Conservation (phyloP, 805 yeast species). For the Groenewaldozyma tartarivorans region DNA sequence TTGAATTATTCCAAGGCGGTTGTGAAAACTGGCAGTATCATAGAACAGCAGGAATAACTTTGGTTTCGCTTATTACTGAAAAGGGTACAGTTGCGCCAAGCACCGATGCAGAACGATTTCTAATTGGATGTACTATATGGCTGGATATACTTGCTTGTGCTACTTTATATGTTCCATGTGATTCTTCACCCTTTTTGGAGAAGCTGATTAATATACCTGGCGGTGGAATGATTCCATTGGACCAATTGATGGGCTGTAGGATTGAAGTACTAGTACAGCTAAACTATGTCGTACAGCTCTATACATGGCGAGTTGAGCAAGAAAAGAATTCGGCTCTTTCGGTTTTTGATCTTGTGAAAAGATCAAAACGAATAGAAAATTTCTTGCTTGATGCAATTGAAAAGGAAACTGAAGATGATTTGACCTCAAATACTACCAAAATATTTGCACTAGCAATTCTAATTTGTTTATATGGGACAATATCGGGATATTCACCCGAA, state of each 20-base stretch:
- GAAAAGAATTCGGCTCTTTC: background rate
- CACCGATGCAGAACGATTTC: slow-evolving; percentile 5
- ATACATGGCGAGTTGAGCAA: background rate
- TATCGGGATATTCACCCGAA: slow-evolving; percentile 8
- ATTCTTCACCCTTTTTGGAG: slow-evolving; percentile 1
- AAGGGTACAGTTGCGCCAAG: too few relatives aligned
- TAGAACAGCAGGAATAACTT: too few relatives aligned
- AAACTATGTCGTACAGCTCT: slow-evolving; percentile 6
- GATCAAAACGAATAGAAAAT: too few relatives aligned
- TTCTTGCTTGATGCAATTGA: background rate
- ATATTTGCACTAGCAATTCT: slow-evolving; percentile 8
- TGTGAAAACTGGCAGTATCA: background rate
- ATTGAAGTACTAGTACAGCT: slow-evolving; percentile 5
- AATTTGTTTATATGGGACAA: slow-evolving; percentile 6
- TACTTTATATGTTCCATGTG: slow-evolving; percentile 3
- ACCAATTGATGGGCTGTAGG: slow-evolving; percentile 8
- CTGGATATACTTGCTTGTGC: slow-evolving; percentile 7
- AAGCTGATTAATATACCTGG: background rate
- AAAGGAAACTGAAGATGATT: background rate
- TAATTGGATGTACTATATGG: slow-evolving; percentile 6
- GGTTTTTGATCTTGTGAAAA: background rate
- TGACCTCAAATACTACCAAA: slow-evolving; percentile 7
- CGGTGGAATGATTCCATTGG: slow-evolving; percentile 2
- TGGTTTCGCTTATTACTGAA: slow-evolving; percentile 1
- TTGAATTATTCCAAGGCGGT: too few relatives aligned